phyloP scores from a whole-genome alignment of 352 stramenopile genomes.

The Phytophthora agathidicida region DNA sequence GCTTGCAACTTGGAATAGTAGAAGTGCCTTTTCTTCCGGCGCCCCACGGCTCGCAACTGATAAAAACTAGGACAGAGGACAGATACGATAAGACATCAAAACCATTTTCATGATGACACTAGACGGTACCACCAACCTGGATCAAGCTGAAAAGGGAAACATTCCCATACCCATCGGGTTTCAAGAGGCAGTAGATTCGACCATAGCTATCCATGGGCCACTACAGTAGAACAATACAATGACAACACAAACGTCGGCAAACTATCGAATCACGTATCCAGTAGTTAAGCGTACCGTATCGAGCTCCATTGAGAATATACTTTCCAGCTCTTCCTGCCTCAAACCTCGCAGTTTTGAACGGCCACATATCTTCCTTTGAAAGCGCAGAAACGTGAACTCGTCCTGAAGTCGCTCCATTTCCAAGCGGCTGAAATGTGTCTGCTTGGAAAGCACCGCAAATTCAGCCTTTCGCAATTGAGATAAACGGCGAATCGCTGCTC shows the following conservation, averaged over 20 bases:
- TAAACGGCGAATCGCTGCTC: slow-evolving; percentile 51
- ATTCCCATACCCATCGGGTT: slow-evolving; percentile 65
- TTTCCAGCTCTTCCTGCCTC: slow-evolving; percentile 57
- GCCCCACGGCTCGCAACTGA: slow-evolving; percentile 49
- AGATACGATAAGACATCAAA: slow-evolving; percentile 1
- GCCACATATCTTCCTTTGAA: slow-evolving; percentile 47
- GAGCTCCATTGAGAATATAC: slow-evolving; percentile 58
- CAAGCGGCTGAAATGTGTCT: slow-evolving; percentile 56
- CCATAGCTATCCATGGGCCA: slow-evolving; percentile 51
- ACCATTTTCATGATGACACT: background rate
- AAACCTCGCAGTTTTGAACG: slow-evolving; percentile 55
- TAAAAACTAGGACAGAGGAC: slow-evolving; percentile 33
- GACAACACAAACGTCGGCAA: slow-evolving; percentile 1
- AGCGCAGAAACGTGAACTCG: slow-evolving; percentile 73
- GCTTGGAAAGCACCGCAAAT: slow-evolving; percentile 49
- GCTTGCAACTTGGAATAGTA: slow-evolving; percentile 60
- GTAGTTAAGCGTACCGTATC: slow-evolving; percentile 31
- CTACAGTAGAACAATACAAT: slow-evolving; percentile 24
- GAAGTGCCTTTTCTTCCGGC: slow-evolving; percentile 51
- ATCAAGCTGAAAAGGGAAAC: slow-evolving; percentile 66
- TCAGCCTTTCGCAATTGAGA: slow-evolving; percentile 58
- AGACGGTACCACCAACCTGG: slow-evolving; percentile 41
- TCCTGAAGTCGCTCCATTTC: slow-evolving; percentile 65
- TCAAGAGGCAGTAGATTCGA: slow-evolving; percentile 53
- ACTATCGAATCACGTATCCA: background rate